Base-by-base conservation (phyloP, 169 alveolate genomes). In the Eimeria necatrix region DNA sequence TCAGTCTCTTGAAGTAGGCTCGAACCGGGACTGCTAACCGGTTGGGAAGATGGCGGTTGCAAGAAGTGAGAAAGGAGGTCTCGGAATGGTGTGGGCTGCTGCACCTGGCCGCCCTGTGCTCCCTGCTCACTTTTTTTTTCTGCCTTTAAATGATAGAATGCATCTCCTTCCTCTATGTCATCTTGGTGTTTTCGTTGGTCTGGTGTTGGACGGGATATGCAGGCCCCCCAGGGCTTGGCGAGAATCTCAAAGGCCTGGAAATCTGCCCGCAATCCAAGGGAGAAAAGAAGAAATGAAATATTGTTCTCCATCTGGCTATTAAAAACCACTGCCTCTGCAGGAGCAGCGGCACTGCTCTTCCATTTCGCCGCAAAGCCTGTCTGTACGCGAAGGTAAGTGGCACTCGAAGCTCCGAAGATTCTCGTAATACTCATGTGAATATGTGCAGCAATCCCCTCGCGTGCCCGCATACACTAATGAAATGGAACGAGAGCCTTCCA, bases 151-250 rank as follows among this genome's bases (percentile, higher is more conserved):
- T 32, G 0, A 32, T 32, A 2, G 41, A 2, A 32, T 12, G 59
- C 76, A 6, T 53, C 91, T 22, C 48, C 91, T 53, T 59, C 24
- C 3, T 24, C 64, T 46, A 24, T 78, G 12, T 18, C 91, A 7
- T 83, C 78, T 14, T 83, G 56, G 52, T 18, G 46, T 24, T 52
- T 48, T 32, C 24, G 61, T 26, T 59, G 59, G n/a, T 56, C 78
- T 9, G 53, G 78, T 4, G 91, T 4, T 4, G 91, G 78, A 12
- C 91, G 91, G 20, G 91, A 83, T 46, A 83, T 59, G 78, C 91
- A 83, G 53, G 91, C 91, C 0, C 91, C 91, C 91, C 91, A 83
- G 9, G 91, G 91, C 20, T 83, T 83, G 46, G 91, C 91, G 56
- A 83, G 91, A 16, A 83, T 26, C 76, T 83, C 91, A 83, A 83